These are phyloP conservation scores for Tubosaeta sp. DNA, from an alignment of 768 basidiomycete genomes.

Conservation along the genomic window DNA sequence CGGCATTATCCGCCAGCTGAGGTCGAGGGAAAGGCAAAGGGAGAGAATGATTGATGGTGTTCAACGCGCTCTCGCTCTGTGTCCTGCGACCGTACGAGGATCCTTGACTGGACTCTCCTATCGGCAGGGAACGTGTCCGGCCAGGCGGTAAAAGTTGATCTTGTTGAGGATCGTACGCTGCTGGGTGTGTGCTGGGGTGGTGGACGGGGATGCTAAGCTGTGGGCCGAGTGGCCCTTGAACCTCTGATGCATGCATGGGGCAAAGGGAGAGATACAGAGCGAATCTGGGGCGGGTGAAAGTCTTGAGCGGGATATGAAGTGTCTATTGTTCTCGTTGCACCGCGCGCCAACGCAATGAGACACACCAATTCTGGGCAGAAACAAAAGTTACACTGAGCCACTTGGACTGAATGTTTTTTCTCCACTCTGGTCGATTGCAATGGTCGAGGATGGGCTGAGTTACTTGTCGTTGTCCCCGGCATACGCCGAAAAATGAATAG, in stretches of 20 bases:
- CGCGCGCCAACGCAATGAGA: not conserved
- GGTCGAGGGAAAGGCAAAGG: constrained; percentile 12
- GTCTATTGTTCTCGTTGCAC: not conserved
- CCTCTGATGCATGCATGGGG: constrained; percentile 20
- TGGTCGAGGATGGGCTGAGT: constrained; percentile 6
- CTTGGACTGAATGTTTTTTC: not conserved
- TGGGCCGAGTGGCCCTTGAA: constrained; percentile 20
- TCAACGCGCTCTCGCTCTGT: constrained; percentile 23
- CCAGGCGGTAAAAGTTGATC: constrained; percentile 6
- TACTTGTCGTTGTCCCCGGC: constrained; percentile 9
- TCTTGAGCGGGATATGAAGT: not conserved
- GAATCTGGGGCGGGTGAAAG: too few species aligned
- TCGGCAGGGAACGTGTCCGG: constrained; percentile 20
- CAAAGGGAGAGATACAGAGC: not conserved
- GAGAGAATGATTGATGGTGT: not conserved
- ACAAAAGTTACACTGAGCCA: not conserved
- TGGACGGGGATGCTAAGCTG: constrained; percentile 2
- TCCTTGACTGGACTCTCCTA: constrained; percentile 23
- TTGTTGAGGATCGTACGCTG: constrained; percentile 9
- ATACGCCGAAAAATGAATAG: constrained; percentile 6
- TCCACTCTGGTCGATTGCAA: not conserved
- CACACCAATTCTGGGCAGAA: not conserved
- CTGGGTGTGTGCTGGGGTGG: constrained; percentile 5
- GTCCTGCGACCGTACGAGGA: constrained; percentile 18
- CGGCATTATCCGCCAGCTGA: constrained; percentile 21